Base-by-base conservation (phyloP, 179 eudicot species). In the Actinidia arguta region DNA sequence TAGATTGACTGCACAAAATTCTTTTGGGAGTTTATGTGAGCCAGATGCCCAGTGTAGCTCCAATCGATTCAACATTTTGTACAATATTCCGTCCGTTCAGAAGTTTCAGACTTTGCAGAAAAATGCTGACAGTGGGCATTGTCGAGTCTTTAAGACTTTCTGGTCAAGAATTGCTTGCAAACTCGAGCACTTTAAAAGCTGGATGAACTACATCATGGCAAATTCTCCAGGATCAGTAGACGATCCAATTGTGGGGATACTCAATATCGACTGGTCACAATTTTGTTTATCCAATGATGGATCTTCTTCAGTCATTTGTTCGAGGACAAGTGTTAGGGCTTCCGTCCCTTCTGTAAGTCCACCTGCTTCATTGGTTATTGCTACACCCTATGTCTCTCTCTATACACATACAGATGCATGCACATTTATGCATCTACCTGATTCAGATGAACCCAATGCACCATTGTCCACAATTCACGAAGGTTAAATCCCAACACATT, bases 161-260 rank as follows among this genome's bases (percentile, higher is more conserved):
- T 80, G 84, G 80, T 25, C 50, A 84, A 86, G 82, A 86, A 85
- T 81, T 88, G 85, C 77, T 83, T 94, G 83, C 90, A 83, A 72
- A 85, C 85, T 47, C 99, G 90, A 77, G 96, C 93, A 82, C 80
- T 92, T 94, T 80, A 96, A 94, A 54, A 90, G 85, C 83, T 94
- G 94, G 99, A 91, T 94, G 79, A 90, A 87, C 85, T 85, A 87
- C 56, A 85, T 90, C 54, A 88, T 92, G 77, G 85, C 87, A 48
- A 93, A 91, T 86, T 90, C 95, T 68, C 92, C 97, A 31, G 93
- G 75, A 52, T 83, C 95, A 25, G 88, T 83, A 39, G 90, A 84
- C 71, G 87, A 85, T 84, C 89, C 92, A 52, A 73, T 81, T 78
- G 62, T 74, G n/a, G 59, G 94, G 86, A 69, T 75, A 94, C 69